Conservation (phyloP, 2,329 filamentous ascomycete genomes). For the Trichoderma polysporum region DNA sequence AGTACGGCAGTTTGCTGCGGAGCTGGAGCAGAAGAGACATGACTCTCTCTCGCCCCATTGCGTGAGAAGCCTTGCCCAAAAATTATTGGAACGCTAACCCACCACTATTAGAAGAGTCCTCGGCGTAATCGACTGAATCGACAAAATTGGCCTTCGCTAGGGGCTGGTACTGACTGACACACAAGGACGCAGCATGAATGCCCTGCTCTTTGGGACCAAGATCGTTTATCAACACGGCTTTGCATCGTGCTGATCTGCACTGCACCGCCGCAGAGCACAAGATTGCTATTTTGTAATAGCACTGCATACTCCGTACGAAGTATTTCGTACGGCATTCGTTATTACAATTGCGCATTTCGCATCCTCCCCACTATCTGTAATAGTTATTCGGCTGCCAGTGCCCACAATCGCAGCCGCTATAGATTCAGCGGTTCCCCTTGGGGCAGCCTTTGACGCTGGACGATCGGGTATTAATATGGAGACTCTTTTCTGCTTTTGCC, state of each 20-base stretch:
- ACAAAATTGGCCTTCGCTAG: background rate
- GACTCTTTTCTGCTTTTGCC: slow-evolving; percentile 9
- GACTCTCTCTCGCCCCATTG: slow-evolving; percentile 3
- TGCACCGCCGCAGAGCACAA: background rate
- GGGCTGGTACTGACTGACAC: background rate
- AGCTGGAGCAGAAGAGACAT: slow-evolving; percentile 5
- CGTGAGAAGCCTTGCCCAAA: slow-evolving; percentile 1
- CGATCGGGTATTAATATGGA: slow-evolving; percentile 15
- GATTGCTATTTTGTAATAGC: background rate
- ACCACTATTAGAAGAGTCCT: background rate
- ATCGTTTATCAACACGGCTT: background rate
- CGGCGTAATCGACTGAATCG: background rate
- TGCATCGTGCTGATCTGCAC: too few relatives aligned
- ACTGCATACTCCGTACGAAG: background rate
- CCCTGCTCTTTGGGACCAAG: background rate
- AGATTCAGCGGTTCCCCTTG: slow-evolving; percentile 19
- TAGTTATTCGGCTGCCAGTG: slow-evolving; percentile 11
- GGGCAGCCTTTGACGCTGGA: slow-evolving; percentile 20
- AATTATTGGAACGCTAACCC: slow-evolving; percentile 4
- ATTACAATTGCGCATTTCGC: background rate
- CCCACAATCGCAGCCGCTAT: slow-evolving; percentile 19
- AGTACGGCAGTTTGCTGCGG: slow-evolving; percentile 1
- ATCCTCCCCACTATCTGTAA: slow-evolving; percentile 10
- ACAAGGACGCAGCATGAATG: background rate
- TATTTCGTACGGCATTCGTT: background rate